phyloP scores from a whole-genome alignment of 148 eudicot species.

The Heliosperma pusillum region DNA sequence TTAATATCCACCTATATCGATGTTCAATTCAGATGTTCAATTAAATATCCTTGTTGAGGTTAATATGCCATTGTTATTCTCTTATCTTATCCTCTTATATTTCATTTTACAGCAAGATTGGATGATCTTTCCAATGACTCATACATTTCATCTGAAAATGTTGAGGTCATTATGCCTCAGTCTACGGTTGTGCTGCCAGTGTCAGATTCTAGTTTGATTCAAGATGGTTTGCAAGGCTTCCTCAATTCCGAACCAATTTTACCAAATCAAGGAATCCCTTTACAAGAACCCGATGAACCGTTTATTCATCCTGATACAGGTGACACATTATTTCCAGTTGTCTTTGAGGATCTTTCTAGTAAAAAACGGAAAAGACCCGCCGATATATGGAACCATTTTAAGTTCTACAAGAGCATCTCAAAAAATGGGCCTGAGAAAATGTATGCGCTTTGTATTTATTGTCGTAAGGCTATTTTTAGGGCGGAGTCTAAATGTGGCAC shows the following conservation, averaged over 20 bases:
- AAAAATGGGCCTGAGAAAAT: background rate
- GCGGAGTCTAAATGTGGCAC: background rate
- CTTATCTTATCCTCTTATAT: background rate
- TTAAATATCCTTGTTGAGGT: background rate
- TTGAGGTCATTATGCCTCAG: background rate
- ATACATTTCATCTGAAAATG: background rate
- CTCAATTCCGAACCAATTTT: background rate
- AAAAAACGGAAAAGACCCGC: background rate
- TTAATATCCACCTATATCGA: no score
- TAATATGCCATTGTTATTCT: background rate
- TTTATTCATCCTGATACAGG: background rate
- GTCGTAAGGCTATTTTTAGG: background rate
- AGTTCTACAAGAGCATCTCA: background rate
- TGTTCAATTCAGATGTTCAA: no score
- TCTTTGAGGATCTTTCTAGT: background rate
- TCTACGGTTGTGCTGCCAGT: background rate
- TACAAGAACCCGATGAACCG: slow-evolving; percentile 9
- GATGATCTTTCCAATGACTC: background rate
- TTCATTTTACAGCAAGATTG: background rate
- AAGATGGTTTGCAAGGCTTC: background rate
- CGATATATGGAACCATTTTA: background rate
- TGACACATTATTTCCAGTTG: background rate
- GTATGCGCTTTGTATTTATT: background rate
- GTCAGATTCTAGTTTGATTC: background rate
- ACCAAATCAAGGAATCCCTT: background rate